A percentile compares a stretch with the other conserved stretches of the same genome.
phyloP scores from a whole-genome alignment of 179 eudicot species.

The Beta macrorhiza region DNA sequence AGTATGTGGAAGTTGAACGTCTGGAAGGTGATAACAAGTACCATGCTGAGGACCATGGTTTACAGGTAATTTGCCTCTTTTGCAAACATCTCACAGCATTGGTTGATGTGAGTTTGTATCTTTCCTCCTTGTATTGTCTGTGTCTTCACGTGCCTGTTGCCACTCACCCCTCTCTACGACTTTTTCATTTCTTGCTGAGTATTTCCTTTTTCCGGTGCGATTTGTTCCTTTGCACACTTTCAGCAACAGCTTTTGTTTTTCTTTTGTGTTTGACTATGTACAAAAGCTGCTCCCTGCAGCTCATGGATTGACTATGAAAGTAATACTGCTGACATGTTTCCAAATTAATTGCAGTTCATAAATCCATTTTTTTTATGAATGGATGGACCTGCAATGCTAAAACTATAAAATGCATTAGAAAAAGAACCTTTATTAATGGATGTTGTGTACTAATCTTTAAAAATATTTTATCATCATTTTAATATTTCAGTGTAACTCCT shows the following conservation, averaged over 20 bases:
- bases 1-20: slow-evolving; percentile 84
- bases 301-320: background rate
- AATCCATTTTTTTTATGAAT: background rate
- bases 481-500: no score
- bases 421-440: no score
- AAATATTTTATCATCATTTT: no score
- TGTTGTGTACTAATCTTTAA: no score
- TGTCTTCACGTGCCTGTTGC: background rate
- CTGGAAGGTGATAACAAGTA: slow-evolving; percentile 83
- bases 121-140: background rate
- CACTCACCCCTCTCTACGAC: background rate
- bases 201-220: background rate
- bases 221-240: background rate
- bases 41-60: slow-evolving; percentile 69
- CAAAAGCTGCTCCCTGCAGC: background rate
- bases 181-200: background rate
- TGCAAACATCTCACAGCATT: background rate
- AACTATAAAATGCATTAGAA: background rate
- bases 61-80: slow-evolving; percentile 48
- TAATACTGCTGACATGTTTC: background rate
- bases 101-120: background rate
- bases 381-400: background rate
- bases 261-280: background rate
- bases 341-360: background rate
- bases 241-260: background rate